Evolutionary conservation across 352 stramenopile species (phyloP), one percentile per base, ranked within the genome.

Genomic region (Stramenopiles sp.): DNA sequence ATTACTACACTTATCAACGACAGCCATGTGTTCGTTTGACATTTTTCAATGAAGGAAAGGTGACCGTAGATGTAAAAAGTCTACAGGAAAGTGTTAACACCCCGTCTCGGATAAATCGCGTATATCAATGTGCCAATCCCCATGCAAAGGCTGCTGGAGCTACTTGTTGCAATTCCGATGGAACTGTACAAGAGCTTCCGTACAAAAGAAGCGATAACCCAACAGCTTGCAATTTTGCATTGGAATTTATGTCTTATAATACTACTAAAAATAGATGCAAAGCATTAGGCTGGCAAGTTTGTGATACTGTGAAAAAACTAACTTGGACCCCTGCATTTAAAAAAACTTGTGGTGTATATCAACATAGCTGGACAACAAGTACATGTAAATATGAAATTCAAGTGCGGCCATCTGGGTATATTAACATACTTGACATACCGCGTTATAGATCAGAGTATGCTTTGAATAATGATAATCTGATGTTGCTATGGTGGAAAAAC

Each of bases 1-100:
- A 89, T 13, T 90, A 85, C 79, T 90, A 87, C 80, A 86, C 89
- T 81, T 90, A 87, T 81, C 78, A 88, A 23, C 20, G 53, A 69
- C 53, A 20, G 53, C 53, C 53, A n/a, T 69, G 53, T n/a, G 53
- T 69, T 6, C 80, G 89, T 20, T 82, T 87, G 79, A 81, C 78
- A 31, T 88, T 89, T 31, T 74, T 73, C 43, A 53, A 82, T 32
- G 78, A 82, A 38, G 65, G 73, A 4, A 78, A 31, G 53, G 53
- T 69, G 20, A 69, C 53, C 27, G 53, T 69, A 27, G 53, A 69
- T 27, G 27, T 20, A 69, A 69, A 27, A 69, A 69, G 53, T 27
- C 53, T 69, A 27, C n/a, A n/a, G n/a, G n/a, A n/a, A n/a, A n/a
- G n/a, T n/a, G n/a, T n/a, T n/a, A 27, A 27, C 20, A 69, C 20